Evolutionary conservation across 768 basidiomycete genomes (phyloP).

Genomic region (Gloeophyllum trabeum): DNA sequence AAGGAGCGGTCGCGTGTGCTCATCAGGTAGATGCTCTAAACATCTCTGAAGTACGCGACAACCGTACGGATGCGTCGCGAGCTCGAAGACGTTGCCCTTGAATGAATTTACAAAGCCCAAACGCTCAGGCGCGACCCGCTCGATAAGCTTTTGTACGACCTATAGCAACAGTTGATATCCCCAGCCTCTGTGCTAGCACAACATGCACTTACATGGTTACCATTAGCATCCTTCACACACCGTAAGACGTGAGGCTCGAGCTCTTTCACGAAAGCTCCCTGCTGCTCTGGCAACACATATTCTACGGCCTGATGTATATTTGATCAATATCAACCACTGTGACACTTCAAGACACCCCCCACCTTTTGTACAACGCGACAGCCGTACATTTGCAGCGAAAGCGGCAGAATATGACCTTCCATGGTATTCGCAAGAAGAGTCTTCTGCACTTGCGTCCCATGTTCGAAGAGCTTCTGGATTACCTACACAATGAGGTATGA

Average conservation of each 20-base stretch:
- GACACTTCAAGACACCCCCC: slow-evolving; percentile 1
- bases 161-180: slow-evolving; percentile 16
- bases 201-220: slow-evolving; percentile 71
- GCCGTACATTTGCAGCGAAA: slow-evolving; percentile 90
- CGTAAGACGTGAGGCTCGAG: slow-evolving; percentile 71
- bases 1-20: slow-evolving; percentile 57
- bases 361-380: slow-evolving; percentile 96
- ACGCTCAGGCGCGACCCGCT: slow-evolving; percentile 66
- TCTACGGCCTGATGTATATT: slow-evolving; percentile 59
- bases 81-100: slow-evolving; percentile 64
- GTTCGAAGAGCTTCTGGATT: slow-evolving; percentile 88
- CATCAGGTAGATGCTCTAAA: slow-evolving; percentile 71
- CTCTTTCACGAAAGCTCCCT: slow-evolving; percentile 63
- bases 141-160: slow-evolving; percentile 86
- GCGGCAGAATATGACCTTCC: slow-evolving; percentile 62
- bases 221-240: slow-evolving; percentile 86
- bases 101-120: slow-evolving; percentile 69
- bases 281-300: slow-evolving; percentile 67
- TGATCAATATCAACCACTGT: not conserved
- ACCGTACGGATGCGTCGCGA: slow-evolving; percentile 85
- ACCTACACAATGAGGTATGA: slow-evolving; percentile 36
- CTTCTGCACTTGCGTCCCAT: slow-evolving; percentile 70
- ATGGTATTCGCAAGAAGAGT: slow-evolving; percentile 57
- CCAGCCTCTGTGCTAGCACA: not conserved
- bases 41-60: slow-evolving; percentile 93